Evolutionary conservation across 352 stramenopile species (phyloP).

Genomic region (Globisporangium emineosum): DNA sequence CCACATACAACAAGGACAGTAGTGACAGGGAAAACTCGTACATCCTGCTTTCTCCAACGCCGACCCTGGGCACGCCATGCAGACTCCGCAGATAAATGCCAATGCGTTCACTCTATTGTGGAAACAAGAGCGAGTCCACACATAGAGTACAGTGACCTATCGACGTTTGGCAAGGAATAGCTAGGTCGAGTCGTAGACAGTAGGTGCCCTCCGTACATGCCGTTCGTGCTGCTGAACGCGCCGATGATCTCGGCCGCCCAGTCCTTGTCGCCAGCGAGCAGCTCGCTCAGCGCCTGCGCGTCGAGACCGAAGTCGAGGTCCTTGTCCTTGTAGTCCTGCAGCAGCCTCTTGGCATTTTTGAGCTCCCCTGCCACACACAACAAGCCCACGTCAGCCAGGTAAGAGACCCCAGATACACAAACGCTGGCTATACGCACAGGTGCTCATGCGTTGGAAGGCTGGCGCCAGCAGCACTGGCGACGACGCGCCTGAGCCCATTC

Average conservation of each 20-base stretch:
- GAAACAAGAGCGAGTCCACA: background rate
- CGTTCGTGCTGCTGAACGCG: conserved; percentile 51
- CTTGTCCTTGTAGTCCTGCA: conserved; percentile 73
- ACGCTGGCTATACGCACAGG: conserved; percentile 31
- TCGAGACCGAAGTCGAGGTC: conserved; percentile 74
- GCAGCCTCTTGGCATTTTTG: conserved; percentile 40
- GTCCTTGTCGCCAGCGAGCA: conserved; percentile 45
- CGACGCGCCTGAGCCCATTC: conserved; percentile 51
- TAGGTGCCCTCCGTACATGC: conserved; percentile 44
- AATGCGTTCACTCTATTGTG: conserved; percentile 62
- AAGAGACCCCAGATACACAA: background rate
- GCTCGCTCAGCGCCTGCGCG: conserved; percentile 37
- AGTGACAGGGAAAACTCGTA: conserved; percentile 10
- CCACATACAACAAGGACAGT: background rate
- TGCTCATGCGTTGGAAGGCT: conserved; percentile 50
- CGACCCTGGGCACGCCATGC: conserved; percentile 36
- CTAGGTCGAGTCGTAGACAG: background rate
- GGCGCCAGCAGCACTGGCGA: conserved; percentile 35
- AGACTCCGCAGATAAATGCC: conserved; percentile 58
- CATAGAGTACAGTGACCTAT: background rate
- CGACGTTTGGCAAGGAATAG: background rate
- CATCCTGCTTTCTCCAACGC: conserved; percentile 53
- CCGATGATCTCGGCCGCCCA: conserved; percentile 58
- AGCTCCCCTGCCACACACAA: conserved; percentile 38
- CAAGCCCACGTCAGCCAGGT: background rate